Percentiles rank a stretch among this genome's conserved stretches.
Conservation (phyloP, 2,329 filamentous ascomycete genomes). For the Iodosphaeria phyllophila region DNA sequence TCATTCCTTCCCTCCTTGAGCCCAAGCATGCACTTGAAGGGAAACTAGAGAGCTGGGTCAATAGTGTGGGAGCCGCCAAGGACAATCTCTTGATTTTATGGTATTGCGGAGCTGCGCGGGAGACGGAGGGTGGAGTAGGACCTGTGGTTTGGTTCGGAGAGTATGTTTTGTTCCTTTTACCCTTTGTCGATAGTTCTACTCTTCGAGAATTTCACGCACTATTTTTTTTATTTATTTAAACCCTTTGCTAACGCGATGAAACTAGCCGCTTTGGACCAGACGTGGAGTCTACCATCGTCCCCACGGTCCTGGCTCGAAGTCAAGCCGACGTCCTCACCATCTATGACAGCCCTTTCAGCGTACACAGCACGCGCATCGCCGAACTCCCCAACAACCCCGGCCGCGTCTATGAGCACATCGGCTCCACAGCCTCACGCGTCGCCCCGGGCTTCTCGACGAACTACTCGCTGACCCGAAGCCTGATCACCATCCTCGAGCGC, state of each 20-base stretch:
- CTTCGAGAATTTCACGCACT: no score
- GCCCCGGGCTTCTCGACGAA: not conserved
- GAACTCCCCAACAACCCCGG: not conserved
- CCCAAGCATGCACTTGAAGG: not conserved
- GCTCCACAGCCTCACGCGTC: not conserved
- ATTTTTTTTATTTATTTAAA: no score
- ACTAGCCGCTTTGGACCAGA: not conserved
- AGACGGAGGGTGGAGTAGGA: not conserved
- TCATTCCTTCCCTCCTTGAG: constrained; percentile 1
- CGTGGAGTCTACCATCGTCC: constrained; percentile 2
- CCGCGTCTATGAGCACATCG: constrained; percentile 2
- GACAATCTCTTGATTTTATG: constrained; percentile 3
- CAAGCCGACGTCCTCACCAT: constrained; percentile 2
- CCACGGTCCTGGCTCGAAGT: constrained; percentile 1
- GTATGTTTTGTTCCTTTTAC: not conserved
- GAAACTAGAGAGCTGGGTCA: constrained; percentile 1
- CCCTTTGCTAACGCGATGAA: not conserved
- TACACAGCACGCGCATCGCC: no score
- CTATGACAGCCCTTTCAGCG: constrained; percentile 1
- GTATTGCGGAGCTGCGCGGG: constrained; percentile 2
- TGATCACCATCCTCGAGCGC: constrained; percentile 1
- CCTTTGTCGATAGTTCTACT: no score
- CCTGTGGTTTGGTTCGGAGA: constrained; percentile 2
- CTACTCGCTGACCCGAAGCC: constrained; percentile 2
- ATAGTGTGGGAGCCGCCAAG: not conserved